Conservation (phyloP, 1,284 basidiomycete genomes). For the Ganoderma meredithae region DNA sequence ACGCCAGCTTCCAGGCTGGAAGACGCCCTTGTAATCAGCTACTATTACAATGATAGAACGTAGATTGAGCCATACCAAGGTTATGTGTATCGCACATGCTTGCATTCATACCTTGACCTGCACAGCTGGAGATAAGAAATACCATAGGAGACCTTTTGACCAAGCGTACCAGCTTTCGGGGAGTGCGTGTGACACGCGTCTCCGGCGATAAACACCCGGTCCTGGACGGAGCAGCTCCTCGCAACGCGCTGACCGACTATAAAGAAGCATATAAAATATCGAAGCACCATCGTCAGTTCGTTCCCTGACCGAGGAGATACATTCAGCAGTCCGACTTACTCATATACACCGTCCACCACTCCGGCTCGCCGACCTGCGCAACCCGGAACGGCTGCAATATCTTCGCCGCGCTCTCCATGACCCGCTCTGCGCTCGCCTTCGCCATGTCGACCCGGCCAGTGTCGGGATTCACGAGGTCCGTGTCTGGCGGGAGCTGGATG, state of each 20-base stretch:
- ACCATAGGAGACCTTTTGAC: neutral
- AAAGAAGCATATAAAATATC: too few relatives aligned
- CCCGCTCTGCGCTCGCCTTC: constrained; percentile 62
- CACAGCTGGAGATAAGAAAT: too few relatives aligned
- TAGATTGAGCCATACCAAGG: constrained; percentile 53
- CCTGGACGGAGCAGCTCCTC: constrained; percentile 66
- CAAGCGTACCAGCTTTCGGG: constrained; percentile 59
- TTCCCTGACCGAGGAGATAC: too few relatives aligned
- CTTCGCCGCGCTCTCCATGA: constrained; percentile 72
- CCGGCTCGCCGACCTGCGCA: constrained; percentile 56
- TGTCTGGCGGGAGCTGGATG: constrained; percentile 74
- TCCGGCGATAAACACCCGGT: constrained; percentile 84
- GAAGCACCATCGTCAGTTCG: neutral
- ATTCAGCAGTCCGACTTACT: constrained; percentile 42
- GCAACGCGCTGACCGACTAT: constrained; percentile 81
- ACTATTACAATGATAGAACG: too few relatives aligned
- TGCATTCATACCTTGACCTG: constrained; percentile 75
- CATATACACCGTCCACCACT: constrained; percentile 86
- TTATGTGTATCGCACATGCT: constrained; percentile 89
- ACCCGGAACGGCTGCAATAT: constrained; percentile 76
- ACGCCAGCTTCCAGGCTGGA: constrained; percentile 77
- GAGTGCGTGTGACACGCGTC: constrained; percentile 89
- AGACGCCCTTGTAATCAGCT: neutral
- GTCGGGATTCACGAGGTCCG: constrained; percentile 53
- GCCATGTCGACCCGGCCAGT: constrained; percentile 70